phyloP scores from a whole-genome alignment of 768 basidiomycete species.

The Tulasnella sp. region DNA sequence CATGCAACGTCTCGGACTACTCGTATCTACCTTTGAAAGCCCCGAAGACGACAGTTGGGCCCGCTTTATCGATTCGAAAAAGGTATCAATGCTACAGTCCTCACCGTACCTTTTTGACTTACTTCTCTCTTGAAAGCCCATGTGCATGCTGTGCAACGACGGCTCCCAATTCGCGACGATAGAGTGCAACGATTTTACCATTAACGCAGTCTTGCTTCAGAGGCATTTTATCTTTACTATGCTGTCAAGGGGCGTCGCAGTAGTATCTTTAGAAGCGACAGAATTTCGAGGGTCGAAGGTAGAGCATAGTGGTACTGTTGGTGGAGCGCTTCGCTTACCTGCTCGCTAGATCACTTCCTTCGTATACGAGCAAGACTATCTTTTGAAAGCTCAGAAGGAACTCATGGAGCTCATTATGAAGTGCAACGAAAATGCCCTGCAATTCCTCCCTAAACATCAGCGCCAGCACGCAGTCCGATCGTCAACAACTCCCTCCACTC shows the following conservation, averaged over 20 bases:
- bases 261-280: slow-evolving; percentile 50
- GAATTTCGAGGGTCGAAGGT: slow-evolving; percentile 65
- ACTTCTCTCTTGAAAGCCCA: slow-evolving; percentile 45
- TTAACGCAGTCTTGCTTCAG: slow-evolving; percentile 44
- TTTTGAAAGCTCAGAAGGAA: neutral
- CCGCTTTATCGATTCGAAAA: too few species aligned
- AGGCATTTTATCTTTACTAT: slow-evolving; percentile 50
- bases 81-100: too few species aligned
- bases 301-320: neutral
- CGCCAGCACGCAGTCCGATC: neutral
- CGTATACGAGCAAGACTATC: slow-evolving; percentile 39
- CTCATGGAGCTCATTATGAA: neutral
- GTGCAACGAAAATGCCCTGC: neutral
- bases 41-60: too few species aligned
- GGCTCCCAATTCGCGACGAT: slow-evolving; percentile 39
- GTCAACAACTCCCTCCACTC: neutral
- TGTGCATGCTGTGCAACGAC: slow-evolving; percentile 61
- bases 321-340: neutral
- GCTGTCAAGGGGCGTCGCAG: slow-evolving; percentile 46
- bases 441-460: neutral
- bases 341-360: slow-evolving; percentile 53
- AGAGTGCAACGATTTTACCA: slow-evolving; percentile 25
- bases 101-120: slow-evolving; percentile 9
- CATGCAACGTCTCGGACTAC: too few species aligned
- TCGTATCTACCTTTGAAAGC: too few species aligned